phyloP scores from a whole-genome alignment of 1,284 basidiomycete species.

The Leucocoprinus gongylophorus region DNA sequence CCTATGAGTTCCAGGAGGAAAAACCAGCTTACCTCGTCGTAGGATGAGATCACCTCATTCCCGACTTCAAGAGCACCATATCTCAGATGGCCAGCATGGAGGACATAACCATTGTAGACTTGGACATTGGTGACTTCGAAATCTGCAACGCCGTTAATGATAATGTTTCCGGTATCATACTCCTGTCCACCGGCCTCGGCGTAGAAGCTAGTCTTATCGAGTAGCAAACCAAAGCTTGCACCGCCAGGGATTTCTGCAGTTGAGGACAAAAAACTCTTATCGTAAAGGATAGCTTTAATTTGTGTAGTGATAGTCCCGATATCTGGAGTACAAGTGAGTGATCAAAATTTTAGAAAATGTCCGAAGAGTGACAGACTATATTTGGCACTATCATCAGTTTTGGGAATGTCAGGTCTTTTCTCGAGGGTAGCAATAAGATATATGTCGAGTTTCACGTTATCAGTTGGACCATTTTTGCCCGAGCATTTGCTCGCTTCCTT shows the following conservation, averaged over 20 bases:
- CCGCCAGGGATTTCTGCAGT: slow-evolving; percentile 60
- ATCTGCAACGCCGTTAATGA: slow-evolving; percentile 87
- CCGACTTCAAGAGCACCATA: slow-evolving; percentile 39
- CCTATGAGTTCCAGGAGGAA: slow-evolving; percentile 19
- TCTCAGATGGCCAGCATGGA: slow-evolving; percentile 87
- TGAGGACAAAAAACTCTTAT: slow-evolving; percentile 69
- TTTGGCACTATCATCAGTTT: slow-evolving; percentile 91
- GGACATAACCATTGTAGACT: slow-evolving; percentile 49
- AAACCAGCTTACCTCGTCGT: slow-evolving; percentile 51
- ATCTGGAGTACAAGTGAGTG: slow-evolving; percentile 34
- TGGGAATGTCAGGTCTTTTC: slow-evolving; percentile 73
- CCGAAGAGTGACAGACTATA: slow-evolving; percentile 56
- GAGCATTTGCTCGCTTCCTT: slow-evolving; percentile 89
- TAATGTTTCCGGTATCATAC: slow-evolving; percentile 91
- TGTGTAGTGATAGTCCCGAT: slow-evolving; percentile 70
- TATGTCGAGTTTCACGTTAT: slow-evolving; percentile 87
- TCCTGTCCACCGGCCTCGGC: slow-evolving; percentile 98
- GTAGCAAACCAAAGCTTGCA: slow-evolving; percentile 76
- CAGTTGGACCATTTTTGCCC: slow-evolving; percentile 61
- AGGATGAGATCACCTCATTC: slow-evolving; percentile 46
- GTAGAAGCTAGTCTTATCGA: slow-evolving; percentile 97
- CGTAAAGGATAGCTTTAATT: slow-evolving; percentile 84
- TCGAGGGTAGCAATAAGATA: slow-evolving; percentile 91
- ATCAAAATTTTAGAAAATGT: not conserved
- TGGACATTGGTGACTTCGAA: slow-evolving; percentile 95